Evolutionary conservation across 768 basidiomycete genomes (phyloP).

Genomic region (Pleurotus cornucopiae): DNA sequence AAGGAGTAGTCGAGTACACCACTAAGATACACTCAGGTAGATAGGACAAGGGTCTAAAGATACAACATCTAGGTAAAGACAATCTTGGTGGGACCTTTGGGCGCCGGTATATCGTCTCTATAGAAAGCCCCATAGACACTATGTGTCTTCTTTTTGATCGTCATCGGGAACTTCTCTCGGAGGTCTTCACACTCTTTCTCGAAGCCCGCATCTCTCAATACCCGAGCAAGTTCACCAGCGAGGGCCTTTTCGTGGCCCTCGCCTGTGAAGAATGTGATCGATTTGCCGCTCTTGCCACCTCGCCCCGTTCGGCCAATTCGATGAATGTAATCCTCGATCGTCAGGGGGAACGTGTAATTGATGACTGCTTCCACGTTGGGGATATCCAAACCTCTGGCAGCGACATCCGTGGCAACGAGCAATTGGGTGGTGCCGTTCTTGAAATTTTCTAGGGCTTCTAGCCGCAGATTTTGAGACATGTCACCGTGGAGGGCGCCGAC

Average conservation of each 20-base stretch:
- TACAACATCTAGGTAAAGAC: conserved; percentile 40
- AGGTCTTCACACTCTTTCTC: conserved; percentile 59
- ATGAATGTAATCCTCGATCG: conserved; percentile 90
- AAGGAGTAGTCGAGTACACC: too few species aligned
- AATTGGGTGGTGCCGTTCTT: conserved; percentile 74
- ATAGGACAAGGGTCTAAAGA: conserved; percentile 12
- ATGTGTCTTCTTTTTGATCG: conserved; percentile 95
- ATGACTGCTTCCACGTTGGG: conserved; percentile 92
- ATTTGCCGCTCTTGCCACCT: conserved; percentile 84
- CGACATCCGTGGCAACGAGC: conserved; percentile 96
- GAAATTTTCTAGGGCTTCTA: conserved; percentile 85
- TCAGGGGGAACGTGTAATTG: conserved; percentile 97
- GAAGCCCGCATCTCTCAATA: conserved; percentile 84
- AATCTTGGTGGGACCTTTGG: conserved; percentile 71
- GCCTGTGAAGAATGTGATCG: conserved; percentile 96
- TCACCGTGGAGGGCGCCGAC: conserved; percentile 90
- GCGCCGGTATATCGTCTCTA: conserved; percentile 59
- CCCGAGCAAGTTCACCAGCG: conserved; percentile 90
- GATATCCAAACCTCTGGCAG: conserved; percentile 95
- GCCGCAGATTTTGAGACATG: conserved; percentile 78
- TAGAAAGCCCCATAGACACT: conserved; percentile 87
- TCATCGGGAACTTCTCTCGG: conserved; percentile 82
- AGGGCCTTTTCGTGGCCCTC: conserved; percentile 78
- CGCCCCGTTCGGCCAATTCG: conserved; percentile 92
- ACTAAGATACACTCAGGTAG: too few species aligned